phyloP scores from a whole-genome alignment of 2,329 filamentous ascomycete species.

The Botrytis cinerea region DNA sequence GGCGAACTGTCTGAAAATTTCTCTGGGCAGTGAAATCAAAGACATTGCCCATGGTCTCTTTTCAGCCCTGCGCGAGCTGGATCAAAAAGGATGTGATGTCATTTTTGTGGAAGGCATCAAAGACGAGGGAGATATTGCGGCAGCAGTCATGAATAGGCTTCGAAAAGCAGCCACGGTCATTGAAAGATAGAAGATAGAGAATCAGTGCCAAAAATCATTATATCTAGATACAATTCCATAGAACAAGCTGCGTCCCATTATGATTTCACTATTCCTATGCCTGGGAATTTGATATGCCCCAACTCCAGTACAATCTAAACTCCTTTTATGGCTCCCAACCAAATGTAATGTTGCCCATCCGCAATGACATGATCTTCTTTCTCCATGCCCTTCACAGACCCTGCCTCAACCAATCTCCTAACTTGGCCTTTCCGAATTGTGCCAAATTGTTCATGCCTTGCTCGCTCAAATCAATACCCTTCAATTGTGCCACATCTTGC shows the following conservation, averaged over 20 bases:
- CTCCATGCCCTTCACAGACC: conserved; percentile 58
- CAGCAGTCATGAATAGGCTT: conserved; percentile 82
- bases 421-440: conserved; percentile 88
- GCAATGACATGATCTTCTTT: not conserved
- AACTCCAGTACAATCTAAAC: conserved; percentile 23
- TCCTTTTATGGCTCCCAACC: conserved; percentile 20
- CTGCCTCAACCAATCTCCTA: conserved; percentile 88
- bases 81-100: conserved; percentile 73
- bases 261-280: conserved; percentile 22
- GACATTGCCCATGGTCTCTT: conserved; percentile 86
- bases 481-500: conserved; percentile 83
- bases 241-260: conserved; percentile 13
- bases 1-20: conserved; percentile 59
- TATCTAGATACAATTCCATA: conserved; percentile 1
- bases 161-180: conserved; percentile 69
- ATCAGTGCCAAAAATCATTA: conserved; percentile 10
- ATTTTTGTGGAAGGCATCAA: conserved; percentile 91
- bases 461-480: conserved; percentile 93
- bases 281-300: conserved; percentile 23
- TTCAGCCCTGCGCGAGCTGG: conserved; percentile 80
- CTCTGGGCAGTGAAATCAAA: conserved; percentile 68
- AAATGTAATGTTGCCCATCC: conserved; percentile 1
- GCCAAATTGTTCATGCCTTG: conserved; percentile 93
- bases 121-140: conserved; percentile 77
- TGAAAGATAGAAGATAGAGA: conserved; percentile 21